A percentile compares a stretch with the other conserved stretches of the same genome.
These are phyloP conservation scores for Trichoderma oligosporum DNA, from an alignment of 2,329 filamentous ascomycete genomes.

Conservation along the genomic window DNA sequence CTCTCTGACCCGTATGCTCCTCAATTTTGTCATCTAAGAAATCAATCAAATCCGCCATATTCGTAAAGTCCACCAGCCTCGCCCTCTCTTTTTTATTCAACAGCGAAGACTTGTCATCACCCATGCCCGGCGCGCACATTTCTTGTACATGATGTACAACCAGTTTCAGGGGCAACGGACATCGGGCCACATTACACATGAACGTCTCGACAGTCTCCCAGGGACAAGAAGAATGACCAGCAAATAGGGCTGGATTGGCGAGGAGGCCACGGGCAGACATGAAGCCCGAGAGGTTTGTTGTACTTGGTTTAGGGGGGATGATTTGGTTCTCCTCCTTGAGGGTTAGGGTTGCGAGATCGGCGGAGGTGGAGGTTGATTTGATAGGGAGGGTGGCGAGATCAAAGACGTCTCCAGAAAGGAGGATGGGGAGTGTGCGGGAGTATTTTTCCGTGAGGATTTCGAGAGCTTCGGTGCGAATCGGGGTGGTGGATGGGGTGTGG, in stretches of 20 bases:
- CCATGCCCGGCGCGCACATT: constrained; percentile 60
- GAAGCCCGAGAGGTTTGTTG: constrained; percentile 56
- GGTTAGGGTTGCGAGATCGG: constrained; percentile 33
- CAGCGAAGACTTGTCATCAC: constrained; percentile 48
- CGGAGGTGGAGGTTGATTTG: constrained; percentile 25
- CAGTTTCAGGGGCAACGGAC: constrained; percentile 60
- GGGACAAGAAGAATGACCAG: constrained; percentile 53
- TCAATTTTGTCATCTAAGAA: constrained; percentile 53
- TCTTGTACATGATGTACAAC: constrained; percentile 63
- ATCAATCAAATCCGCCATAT: constrained; percentile 58
- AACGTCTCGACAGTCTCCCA: constrained; percentile 62
- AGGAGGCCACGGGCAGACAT: constrained; percentile 69
- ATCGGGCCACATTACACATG: constrained; percentile 53
- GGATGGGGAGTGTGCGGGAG: constrained; percentile 54
- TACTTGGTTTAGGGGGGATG: constrained; percentile 29
- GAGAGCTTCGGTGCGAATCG: constrained; percentile 60
- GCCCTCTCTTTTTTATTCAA: constrained; percentile 55
- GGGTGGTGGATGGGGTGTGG: constrained; percentile 56
- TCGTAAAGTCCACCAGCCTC: constrained; percentile 45
- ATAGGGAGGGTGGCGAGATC: constrained; percentile 50
- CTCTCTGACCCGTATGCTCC: constrained; percentile 32
- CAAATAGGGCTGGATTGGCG: constrained; percentile 64
- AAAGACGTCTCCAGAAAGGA: constrained; percentile 69
- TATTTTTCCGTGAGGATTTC: constrained; percentile 51
- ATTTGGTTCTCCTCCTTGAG: constrained; percentile 22